These are phyloP conservation scores for Neltuma alba DNA, from an alignment of 306 rosid species.

Conservation along the genomic window DNA sequence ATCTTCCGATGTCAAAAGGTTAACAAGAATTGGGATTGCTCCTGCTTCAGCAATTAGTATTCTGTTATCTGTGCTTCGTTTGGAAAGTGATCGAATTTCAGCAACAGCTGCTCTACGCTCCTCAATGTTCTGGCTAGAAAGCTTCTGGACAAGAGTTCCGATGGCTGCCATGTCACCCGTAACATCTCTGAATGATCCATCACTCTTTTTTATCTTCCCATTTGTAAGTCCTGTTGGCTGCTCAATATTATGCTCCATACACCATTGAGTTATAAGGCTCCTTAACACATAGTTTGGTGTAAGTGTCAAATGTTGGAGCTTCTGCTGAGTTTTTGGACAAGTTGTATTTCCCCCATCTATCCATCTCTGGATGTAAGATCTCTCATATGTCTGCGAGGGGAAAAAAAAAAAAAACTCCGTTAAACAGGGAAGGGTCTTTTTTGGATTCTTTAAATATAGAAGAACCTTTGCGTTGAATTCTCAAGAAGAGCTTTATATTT, in stretches of 20 bases:
- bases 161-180: constrained; percentile 84
- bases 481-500: background rate
- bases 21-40: constrained; percentile 82
- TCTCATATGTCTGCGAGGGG: constrained; percentile 83
- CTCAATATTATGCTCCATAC: constrained; percentile 72
- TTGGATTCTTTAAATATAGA: background rate
- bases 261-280: constrained; percentile 91
- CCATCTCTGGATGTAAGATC: constrained; percentile 97
- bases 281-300: constrained; percentile 93
- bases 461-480: constrained; percentile 1
- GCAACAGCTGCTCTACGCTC: constrained; percentile 76
- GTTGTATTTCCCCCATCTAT: constrained; percentile 88
- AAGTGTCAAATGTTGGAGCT: constrained; percentile 79
- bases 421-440: background rate
- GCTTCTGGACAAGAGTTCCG: constrained; percentile 67
- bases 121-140: constrained; percentile 73
- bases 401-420: background rate
- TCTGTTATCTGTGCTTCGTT: constrained; percentile 91
- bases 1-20: constrained; percentile 80
- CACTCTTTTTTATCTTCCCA: constrained; percentile 86
- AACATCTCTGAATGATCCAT: constrained; percentile 87
- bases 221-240: constrained; percentile 86
- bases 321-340: constrained; percentile 98
- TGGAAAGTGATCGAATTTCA: constrained; percentile 88
- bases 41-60: constrained; percentile 94